Percentiles rank a stretch among this genome's conserved stretches.
phyloP scores from a whole-genome alignment of 2,329 filamentous ascomycete species.

The Epichloe festucae region DNA sequence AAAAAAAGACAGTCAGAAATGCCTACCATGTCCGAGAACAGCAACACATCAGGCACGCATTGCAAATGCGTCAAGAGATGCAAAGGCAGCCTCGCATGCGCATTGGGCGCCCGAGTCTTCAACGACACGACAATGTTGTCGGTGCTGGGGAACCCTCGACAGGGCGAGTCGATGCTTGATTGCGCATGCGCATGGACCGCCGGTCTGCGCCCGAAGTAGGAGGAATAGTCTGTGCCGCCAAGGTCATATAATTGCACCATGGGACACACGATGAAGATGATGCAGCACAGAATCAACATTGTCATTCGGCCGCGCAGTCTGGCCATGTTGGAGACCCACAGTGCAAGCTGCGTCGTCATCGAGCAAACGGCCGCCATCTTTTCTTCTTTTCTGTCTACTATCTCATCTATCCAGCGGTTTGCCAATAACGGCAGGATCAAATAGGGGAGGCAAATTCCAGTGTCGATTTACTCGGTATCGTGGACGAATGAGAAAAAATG shows the following conservation, averaged over 20 bases:
- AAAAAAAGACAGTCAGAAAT: neutral
- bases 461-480: no score
- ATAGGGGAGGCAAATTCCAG: no score
- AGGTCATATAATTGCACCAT: neutral
- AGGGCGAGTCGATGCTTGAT: slow-evolving; percentile 25
- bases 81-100: slow-evolving; percentile 39
- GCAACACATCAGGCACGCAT: slow-evolving; percentile 40
- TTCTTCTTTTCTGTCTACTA: no score
- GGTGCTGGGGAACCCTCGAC: slow-evolving; percentile 28
- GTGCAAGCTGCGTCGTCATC: neutral
- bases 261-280: neutral
- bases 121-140: slow-evolving; percentile 37
- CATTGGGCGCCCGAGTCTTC: slow-evolving; percentile 46
- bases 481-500: no score
- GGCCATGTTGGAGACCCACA: neutral
- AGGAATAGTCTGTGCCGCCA: neutral
- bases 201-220: slow-evolving; percentile 22
- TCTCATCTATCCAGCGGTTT: no score
- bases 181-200: slow-evolving; percentile 20
- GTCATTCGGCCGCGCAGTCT: neutral
- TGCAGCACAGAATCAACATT: neutral
- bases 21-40: slow-evolving; percentile 41
- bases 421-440: no score
- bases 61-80: slow-evolving; percentile 41
- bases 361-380: neutral